phyloP scores from a whole-genome alignment of 164 flowering plant genomes.

The Stephania cephalantha region DNA sequence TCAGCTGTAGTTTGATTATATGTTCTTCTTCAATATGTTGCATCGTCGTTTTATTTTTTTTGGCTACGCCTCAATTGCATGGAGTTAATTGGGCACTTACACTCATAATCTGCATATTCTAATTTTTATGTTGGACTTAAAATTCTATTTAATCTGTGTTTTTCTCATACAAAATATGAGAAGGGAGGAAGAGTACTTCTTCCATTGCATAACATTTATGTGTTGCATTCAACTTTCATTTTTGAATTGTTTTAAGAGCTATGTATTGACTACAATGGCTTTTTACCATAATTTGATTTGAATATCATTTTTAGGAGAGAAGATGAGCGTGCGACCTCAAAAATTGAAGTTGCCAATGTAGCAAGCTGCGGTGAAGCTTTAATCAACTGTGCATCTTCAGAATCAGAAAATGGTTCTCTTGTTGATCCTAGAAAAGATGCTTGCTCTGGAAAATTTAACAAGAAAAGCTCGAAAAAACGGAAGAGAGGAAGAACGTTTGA shows the following conservation, averaged over 20 bases:
- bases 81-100: neutral
- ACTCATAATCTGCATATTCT: neutral
- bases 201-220: neutral
- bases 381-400: conserved; percentile 3
- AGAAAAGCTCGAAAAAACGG: conserved; percentile 19
- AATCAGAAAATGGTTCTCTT: neutral
- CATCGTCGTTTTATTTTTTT: no score
- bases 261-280: neutral
- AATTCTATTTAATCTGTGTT: neutral
- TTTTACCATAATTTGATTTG: neutral
- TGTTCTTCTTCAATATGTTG: neutral
- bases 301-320: conserved; percentile 12
- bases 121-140: neutral
- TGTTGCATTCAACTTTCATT: neutral
- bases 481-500: conserved; percentile 32
- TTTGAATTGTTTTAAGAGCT: no score
- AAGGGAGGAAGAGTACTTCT: neutral
- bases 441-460: conserved; percentile 11
- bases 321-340: conserved; percentile 6
- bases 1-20: neutral
- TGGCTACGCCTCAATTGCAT: neutral
- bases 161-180: neutral
- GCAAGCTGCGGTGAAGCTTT: conserved; percentile 12
- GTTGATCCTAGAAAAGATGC: neutral
- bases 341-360: conserved; percentile 3